Evolutionary conservation across 345 rosid species (phyloP), one percentile per base, ranked within the genome.

Genomic region (Rhizophora mangle): DNA sequence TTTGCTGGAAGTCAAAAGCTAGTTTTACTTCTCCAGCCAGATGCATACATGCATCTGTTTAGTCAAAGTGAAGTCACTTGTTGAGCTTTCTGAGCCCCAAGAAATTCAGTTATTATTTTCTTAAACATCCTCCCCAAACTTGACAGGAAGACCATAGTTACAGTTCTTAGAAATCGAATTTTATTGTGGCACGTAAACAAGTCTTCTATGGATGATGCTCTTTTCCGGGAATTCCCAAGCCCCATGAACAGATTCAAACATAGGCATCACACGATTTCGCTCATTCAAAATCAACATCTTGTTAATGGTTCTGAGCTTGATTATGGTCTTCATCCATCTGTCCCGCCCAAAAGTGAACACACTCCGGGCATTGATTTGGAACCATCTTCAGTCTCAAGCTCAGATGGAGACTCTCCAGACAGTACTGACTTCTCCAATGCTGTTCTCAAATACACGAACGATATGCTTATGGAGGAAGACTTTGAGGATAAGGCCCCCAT

Each of bases 401-500:
- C 60, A 18, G 76, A 59, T 47, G 61, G 3, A 26, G 64, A 65
- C 20, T 61, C n/a, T 55, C 32, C 57, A 2, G 64, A 67, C 53
- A 47, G 22, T 30, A 51, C 29, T 62, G 76, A 74, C 37, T 69
- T 51, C 43, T 74, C 66, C 6, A 43, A 68, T 47, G 62, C 61
- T 6, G 43, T 68, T 62, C 76, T 81, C 32, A 71, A 81, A 62
- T 81, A 67, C 79, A 68, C 77, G 49, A 78, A 43, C 56, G 76
- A 77, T 47, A 67, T 71, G 68, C 74, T 81, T 0, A 74, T 81
- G 79, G 81, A 77, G 24, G 79, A 74, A 54, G 71, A 77, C 65
- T 27, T 72, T 29, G 79, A 77, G 47, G 65, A 65, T 21, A 52
- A 34, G n/a, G 68, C 52, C 34, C 71, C 60, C 52, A 60, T 60